Evolutionary conservation across 257 asterid genomes (phyloP).

Genomic region (Asclepias syriaca): DNA sequence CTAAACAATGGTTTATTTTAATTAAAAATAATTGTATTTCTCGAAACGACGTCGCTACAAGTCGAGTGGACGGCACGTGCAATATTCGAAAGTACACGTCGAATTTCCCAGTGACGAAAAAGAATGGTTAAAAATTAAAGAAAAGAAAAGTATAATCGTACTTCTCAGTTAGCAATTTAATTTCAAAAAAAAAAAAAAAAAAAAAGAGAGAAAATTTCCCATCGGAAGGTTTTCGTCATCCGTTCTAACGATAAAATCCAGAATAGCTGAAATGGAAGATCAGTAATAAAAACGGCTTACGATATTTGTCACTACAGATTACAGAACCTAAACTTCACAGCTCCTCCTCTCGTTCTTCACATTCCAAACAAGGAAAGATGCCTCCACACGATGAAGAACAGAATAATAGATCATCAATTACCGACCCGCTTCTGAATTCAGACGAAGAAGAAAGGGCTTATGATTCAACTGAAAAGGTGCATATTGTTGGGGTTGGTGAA

Average conservation of each 20-base stretch:
- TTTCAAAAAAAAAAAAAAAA: too few species aligned
- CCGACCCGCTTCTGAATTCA: constrained; percentile 14
- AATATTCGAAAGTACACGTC: background rate
- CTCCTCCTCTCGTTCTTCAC: background rate
- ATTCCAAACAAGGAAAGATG: background rate
- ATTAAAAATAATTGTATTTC: too few species aligned
- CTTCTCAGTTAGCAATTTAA: too few species aligned
- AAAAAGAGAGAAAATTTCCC: too few species aligned
- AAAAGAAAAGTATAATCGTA: too few species aligned
- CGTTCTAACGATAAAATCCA: background rate
- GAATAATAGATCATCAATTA: constrained; percentile 5
- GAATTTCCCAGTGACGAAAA: background rate
- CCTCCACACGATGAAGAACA: constrained; percentile 19
- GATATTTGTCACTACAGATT: too few species aligned
- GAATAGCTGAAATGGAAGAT: too few species aligned
- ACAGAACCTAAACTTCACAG: background rate
- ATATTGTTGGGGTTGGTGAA: constrained; percentile 17
- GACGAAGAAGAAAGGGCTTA: constrained; percentile 26
- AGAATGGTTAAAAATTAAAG: background rate
- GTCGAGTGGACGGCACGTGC: background rate
- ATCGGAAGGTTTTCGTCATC: background rate
- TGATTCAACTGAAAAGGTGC: constrained; percentile 22
- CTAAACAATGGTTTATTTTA: too few species aligned
- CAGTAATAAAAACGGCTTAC: too few species aligned
- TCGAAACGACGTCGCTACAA: background rate